phyloP scores from a whole-genome alignment of 768 basidiomycete genomes.

The Jaapia argillacea region DNA sequence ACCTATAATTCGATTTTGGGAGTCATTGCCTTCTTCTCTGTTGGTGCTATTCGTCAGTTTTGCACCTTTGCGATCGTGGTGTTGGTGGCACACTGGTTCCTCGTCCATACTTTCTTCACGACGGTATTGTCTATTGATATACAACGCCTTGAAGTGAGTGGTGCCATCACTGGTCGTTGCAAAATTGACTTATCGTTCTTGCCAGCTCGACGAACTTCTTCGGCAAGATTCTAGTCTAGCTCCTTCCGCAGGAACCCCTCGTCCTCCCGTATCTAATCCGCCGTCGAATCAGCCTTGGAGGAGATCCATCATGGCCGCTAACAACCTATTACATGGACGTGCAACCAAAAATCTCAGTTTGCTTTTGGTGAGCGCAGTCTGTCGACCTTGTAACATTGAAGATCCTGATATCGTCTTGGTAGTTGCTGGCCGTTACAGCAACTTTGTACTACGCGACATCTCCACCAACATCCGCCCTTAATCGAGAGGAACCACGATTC shows the following conservation, averaged over 20 bases:
- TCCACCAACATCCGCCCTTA: slow-evolving; percentile 29
- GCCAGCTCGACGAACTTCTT: slow-evolving; percentile 76
- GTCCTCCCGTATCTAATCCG: slow-evolving; percentile 2
- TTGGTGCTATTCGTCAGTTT: slow-evolving; percentile 83
- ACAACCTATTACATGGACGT: slow-evolving; percentile 50
- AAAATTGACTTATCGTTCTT: slow-evolving; percentile 6
- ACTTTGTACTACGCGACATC: slow-evolving; percentile 68
- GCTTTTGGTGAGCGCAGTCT: slow-evolving; percentile 44
- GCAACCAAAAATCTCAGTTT: slow-evolving; percentile 73
- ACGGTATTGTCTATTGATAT: slow-evolving; percentile 94
- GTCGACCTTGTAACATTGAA: not conserved
- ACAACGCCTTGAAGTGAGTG: slow-evolving; percentile 73
- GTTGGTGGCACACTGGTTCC: slow-evolving; percentile 93
- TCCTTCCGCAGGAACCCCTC: slow-evolving; percentile 23
- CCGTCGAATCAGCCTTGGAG: slow-evolving; percentile 30
- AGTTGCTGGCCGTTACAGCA: slow-evolving; percentile 73
- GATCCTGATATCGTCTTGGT: not conserved
- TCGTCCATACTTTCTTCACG: slow-evolving; percentile 92
- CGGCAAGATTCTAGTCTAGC: slow-evolving; percentile 55
- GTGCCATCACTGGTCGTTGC: not conserved
- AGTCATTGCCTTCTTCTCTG: slow-evolving; percentile 61
- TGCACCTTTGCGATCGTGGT: slow-evolving; percentile 92
- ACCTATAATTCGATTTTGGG: slow-evolving; percentile 78
- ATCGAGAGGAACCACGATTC: slow-evolving; percentile 7
- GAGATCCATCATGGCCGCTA: slow-evolving; percentile 28